These are phyloP conservation scores for Globisporangium middletonii DNA, from an alignment of 352 stramenopile species.

Conservation along the genomic window DNA sequence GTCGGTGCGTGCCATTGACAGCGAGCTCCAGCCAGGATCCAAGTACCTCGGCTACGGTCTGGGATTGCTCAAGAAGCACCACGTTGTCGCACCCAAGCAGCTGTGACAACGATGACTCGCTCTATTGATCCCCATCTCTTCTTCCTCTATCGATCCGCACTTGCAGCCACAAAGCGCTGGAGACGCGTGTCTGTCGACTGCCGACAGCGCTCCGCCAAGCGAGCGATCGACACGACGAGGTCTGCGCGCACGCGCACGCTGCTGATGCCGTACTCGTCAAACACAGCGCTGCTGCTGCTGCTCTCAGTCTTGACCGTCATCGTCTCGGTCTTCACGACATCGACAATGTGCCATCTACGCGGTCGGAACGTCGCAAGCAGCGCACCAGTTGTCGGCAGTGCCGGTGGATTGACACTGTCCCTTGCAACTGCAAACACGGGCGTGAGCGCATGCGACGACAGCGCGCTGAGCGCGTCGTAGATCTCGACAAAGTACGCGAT, in stretches of 20 bases:
- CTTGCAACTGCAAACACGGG: constrained; percentile 3
- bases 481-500: constrained; percentile 32
- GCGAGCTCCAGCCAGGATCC: constrained; percentile 38
- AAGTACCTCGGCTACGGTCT: constrained; percentile 76
- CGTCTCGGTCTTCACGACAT: constrained; percentile 11
- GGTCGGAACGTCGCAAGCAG: constrained; percentile 10
- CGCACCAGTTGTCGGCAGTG: neutral
- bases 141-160: neutral
- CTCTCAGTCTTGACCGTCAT: neutral
- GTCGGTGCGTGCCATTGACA: constrained; percentile 13
- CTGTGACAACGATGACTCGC: constrained; percentile 7
- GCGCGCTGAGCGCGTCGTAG: constrained; percentile 20
- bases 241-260: constrained; percentile 34
- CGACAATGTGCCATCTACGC: neutral
- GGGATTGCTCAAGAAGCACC: constrained; percentile 70
- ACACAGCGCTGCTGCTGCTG: neutral
- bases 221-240: constrained; percentile 40
- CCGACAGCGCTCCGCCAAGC: constrained; percentile 36
- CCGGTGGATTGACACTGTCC: neutral
- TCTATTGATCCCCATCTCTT: neutral
- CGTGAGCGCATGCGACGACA: constrained; percentile 2
- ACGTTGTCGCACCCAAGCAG: constrained; percentile 42
- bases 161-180: constrained; percentile 7
- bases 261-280: constrained; percentile 51
- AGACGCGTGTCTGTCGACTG: constrained; percentile 19